A percentile compares a stretch with the other conserved stretches of the same genome.
phyloP scores from a whole-genome alignment of 2,329 filamentous ascomycete genomes.

The Monosporascus sp. region DNA sequence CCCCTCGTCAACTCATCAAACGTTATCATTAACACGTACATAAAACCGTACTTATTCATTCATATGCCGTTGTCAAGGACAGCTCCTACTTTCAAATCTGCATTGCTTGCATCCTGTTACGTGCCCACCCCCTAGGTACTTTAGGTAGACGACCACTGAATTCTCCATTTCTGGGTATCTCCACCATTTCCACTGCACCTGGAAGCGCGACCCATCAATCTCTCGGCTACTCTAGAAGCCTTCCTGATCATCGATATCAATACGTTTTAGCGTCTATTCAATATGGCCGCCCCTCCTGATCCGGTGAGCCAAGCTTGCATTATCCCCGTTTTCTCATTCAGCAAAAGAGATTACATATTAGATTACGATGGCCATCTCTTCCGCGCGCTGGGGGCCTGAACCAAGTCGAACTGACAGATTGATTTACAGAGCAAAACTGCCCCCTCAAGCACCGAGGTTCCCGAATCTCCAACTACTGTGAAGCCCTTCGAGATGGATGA shows the following conservation, averaged over 20 bases:
- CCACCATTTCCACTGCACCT: background rate
- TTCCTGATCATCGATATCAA: background rate
- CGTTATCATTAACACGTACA: background rate
- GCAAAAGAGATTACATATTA: too few relatives aligned
- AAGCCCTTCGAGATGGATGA: slow-evolving; percentile 64
- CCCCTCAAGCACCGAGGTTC: slow-evolving; percentile 30
- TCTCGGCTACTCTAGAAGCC: background rate
- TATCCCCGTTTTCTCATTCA: too few relatives aligned
- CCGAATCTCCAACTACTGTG: slow-evolving; percentile 62
- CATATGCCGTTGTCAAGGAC: background rate
- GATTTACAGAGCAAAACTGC: slow-evolving; percentile 36
- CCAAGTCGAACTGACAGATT: slow-evolving; percentile 1
- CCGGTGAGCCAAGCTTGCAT: slow-evolving; percentile 16
- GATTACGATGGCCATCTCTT: too few relatives aligned
- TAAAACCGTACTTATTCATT: background rate
- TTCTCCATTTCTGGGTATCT: background rate
- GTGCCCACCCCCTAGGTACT: background rate
- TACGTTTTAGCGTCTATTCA: slow-evolving; percentile 2
- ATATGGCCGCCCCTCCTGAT: slow-evolving; percentile 28
- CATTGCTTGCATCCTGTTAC: background rate
- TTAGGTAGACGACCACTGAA: background rate
- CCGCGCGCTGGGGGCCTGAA: too few relatives aligned
- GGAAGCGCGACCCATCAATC: background rate
- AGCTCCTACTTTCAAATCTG: background rate
- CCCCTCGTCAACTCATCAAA: background rate